Percentiles rank a stretch among this genome's conserved stretches.
These are phyloP conservation scores for Phyllosticta citriasiana DNA, from an alignment of 2,329 filamentous ascomycete genomes.

Conservation along the genomic window DNA sequence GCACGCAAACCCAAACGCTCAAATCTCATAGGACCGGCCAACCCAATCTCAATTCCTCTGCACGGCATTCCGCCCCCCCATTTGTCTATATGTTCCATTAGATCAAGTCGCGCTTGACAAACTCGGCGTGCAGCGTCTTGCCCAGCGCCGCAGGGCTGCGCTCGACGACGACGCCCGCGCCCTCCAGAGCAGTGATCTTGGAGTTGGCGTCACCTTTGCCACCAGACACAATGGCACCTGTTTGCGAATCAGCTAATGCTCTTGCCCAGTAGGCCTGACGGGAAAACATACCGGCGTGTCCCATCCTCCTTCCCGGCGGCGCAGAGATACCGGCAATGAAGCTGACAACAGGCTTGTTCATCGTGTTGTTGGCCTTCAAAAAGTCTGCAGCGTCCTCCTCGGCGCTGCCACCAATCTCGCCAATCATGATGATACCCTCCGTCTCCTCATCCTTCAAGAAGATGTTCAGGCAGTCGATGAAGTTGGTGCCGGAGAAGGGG, in stretches of 20 bases:
- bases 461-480: conserved; percentile 97
- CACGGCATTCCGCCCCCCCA: background rate
- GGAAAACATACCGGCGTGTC: conserved; percentile 65
- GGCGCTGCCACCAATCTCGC: conserved; percentile 93
- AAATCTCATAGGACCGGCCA: background rate
- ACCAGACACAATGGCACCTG: conserved; percentile 81
- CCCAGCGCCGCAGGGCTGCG: conserved; percentile 84
- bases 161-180: conserved; percentile 91
- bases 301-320: conserved; percentile 93
- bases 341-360: conserved; percentile 91
- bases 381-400: conserved; percentile 98
- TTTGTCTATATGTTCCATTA: conserved; percentile 39
- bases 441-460: conserved; percentile 95
- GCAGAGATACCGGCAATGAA: conserved; percentile 99
- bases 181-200: conserved; percentile 92
- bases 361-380: conserved; percentile 81
- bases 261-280: background rate
- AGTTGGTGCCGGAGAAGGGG: conserved; percentile 98
- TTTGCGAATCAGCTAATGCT: background rate
- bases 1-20: conserved; percentile 9
- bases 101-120: conserved; percentile 90
- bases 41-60: background rate
- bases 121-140: conserved; percentile 89
- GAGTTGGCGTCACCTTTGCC: conserved; percentile 97
- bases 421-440: conserved; percentile 99